phyloP scores from a whole-genome alignment of 371 early-diverging fungal species.

The Mortierella sp. region DNA sequence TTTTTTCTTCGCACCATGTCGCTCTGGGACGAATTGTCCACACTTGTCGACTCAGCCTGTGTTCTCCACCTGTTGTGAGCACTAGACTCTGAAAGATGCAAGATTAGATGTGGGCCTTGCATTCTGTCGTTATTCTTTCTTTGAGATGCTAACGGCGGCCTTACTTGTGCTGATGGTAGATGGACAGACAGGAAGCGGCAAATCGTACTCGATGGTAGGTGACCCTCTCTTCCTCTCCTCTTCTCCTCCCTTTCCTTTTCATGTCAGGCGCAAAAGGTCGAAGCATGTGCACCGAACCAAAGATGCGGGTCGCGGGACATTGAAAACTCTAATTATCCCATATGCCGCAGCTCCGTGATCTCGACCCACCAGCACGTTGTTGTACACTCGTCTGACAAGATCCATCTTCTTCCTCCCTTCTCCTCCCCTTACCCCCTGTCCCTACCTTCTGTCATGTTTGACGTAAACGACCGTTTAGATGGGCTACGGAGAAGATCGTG shows the following conservation, averaged over 20 bases:
- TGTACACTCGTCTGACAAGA: neutral
- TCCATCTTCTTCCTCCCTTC: neutral
- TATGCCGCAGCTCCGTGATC: too few species aligned
- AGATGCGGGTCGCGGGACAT: neutral
- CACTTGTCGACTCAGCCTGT: neutral
- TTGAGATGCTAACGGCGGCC: constrained; percentile 4
- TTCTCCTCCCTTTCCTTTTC: neutral
- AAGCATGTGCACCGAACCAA: neutral
- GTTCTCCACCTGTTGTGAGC: neutral
- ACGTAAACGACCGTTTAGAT: constrained; percentile 57
- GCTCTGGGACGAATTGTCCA: neutral
- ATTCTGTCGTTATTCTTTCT: constrained; percentile 1
- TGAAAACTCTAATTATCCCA: neutral
- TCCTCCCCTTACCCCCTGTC: constrained; percentile 1
- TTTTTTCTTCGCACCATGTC: neutral
- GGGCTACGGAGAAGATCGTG: constrained; percentile 77
- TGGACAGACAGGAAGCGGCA: constrained; percentile 88
- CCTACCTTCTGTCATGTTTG: constrained; percentile 12
- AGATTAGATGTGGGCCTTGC: neutral
- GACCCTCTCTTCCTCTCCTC: neutral
- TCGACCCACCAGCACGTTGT: too few species aligned
- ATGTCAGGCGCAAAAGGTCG: neutral
- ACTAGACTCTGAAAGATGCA: neutral
- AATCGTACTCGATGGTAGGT: constrained; percentile 83
- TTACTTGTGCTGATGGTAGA: constrained; percentile 53